Conservation (phyloP, 1,284 basidiomycete species). For the Trametes sp. region DNA sequence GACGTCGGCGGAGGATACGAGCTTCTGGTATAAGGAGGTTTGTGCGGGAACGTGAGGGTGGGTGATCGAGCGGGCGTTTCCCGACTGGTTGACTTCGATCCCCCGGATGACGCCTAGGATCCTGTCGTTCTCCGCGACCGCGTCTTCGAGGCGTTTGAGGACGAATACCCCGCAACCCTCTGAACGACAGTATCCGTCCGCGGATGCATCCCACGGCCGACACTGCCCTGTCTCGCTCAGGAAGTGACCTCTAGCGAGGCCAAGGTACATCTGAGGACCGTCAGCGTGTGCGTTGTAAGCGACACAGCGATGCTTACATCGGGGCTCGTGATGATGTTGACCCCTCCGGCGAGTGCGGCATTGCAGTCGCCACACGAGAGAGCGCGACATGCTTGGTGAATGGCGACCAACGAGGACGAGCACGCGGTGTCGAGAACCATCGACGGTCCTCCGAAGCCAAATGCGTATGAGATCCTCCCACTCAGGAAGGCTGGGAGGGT, state of each 20-base stretch:
- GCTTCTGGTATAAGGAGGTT: slow-evolving; percentile 54
- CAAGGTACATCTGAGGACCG: slow-evolving; percentile 65
- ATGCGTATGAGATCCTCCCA: slow-evolving; percentile 73
- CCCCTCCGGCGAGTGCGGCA: slow-evolving; percentile 74
- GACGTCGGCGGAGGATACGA: slow-evolving; percentile 57
- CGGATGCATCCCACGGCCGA: slow-evolving; percentile 72
- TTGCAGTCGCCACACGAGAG: slow-evolving; percentile 68
- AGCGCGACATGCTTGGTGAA: slow-evolving; percentile 73
- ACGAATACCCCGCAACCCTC: slow-evolving; percentile 79
- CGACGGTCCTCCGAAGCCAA: slow-evolving; percentile 73
- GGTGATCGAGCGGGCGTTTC: slow-evolving; percentile 69
- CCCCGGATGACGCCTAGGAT: slow-evolving; percentile 74
- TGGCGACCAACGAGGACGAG: slow-evolving; percentile 70
- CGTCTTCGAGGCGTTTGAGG: slow-evolving; percentile 72
- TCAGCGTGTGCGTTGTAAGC: no score
- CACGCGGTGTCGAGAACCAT: slow-evolving; percentile 77
- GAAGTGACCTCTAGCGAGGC: slow-evolving; percentile 74
- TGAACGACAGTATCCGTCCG: slow-evolving; percentile 76
- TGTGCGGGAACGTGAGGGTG: slow-evolving; percentile 73
- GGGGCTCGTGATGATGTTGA: slow-evolving; percentile 75
- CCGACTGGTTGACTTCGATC: slow-evolving; percentile 74
- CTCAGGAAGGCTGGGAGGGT: slow-evolving; percentile 73
- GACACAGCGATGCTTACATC: slow-evolving; percentile 51
- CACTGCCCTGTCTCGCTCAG: slow-evolving; percentile 72
- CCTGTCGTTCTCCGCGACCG: slow-evolving; percentile 66